A percentile compares a stretch with the other conserved stretches of the same genome.
Evolutionary conservation across 1,284 basidiomycete genomes (phyloP).

Genomic region (Ceratobasidium sp.): DNA sequence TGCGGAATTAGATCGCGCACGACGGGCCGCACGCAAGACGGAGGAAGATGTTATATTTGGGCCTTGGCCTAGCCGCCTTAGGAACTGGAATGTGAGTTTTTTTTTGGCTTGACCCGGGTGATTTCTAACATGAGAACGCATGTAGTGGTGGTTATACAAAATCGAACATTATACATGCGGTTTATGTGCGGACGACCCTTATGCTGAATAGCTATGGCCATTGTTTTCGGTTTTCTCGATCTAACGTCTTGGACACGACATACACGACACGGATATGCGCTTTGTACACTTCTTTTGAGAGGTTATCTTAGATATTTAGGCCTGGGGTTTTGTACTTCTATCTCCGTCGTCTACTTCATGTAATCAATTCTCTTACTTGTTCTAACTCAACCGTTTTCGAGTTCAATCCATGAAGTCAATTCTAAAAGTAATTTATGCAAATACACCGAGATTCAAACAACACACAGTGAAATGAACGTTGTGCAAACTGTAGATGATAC

Average conservation of each 20-base stretch:
- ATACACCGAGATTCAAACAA: conserved; percentile 24
- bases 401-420: conserved; percentile 67
- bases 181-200: conserved; percentile 27
- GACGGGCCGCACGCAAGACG: conserved; percentile 57
- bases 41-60: conserved; percentile 64
- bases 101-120: neutral
- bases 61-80: conserved; percentile 69
- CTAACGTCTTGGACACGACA: neutral
- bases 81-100: conserved; percentile 71
- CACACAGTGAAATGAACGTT: conserved; percentile 30
- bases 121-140: neutral
- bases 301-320: conserved; percentile 18
- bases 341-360: conserved; percentile 1
- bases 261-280: neutral
- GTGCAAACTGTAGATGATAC: conserved; percentile 15
- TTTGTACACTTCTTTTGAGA: conserved; percentile 10
- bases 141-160: conserved; percentile 40
- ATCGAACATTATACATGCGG: conserved; percentile 36
- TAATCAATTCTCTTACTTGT: conserved; percentile 39
- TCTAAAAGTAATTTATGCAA: conserved; percentile 45
- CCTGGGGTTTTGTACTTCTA: conserved; percentile 15
- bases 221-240: neutral
- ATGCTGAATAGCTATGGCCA: conserved; percentile 16
- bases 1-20: conserved; percentile 52
- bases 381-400: conserved; percentile 36